A percentile compares a stretch with the other conserved stretches of the same genome.
phyloP scores from a whole-genome alignment of 345 rosid genomes.

The sweet orange (Citrus sinensis) region DNA sequence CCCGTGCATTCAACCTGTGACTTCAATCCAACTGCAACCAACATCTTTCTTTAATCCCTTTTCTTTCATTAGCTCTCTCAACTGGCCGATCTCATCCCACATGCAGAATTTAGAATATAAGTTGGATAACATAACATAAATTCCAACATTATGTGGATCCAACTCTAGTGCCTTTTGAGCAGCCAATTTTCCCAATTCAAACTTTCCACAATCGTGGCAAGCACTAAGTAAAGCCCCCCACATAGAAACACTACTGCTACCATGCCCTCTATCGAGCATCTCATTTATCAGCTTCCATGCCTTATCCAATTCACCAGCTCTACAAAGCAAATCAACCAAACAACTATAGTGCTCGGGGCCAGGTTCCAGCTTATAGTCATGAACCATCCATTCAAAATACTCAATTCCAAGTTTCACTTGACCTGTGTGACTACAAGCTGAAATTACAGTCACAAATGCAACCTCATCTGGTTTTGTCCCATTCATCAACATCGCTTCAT shows the following conservation, averaged over 20 bases:
- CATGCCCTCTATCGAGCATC: conserved; percentile 32
- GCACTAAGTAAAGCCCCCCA: conserved; percentile 61
- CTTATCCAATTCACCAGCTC: conserved; percentile 52
- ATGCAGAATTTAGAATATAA: conserved; percentile 44
- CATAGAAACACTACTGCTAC: conserved; percentile 32
- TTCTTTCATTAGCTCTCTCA: conserved; percentile 39
- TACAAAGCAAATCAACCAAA: conserved; percentile 51
- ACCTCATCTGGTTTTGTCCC: conserved; percentile 47
- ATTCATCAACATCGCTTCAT: conserved; percentile 36
- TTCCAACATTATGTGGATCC: conserved; percentile 48
- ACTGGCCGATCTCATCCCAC: conserved; percentile 48
- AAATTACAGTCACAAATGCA: conserved; percentile 48
- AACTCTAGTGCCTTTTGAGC: conserved; percentile 47
- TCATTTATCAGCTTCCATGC: conserved; percentile 45
- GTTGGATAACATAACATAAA: conserved; percentile 43
- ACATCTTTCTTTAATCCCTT: conserved; percentile 42
- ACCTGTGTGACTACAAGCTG: conserved; percentile 59
- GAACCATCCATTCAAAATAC: conserved; percentile 44
- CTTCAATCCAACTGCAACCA: conserved; percentile 53
- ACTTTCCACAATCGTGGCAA: conserved; percentile 37
- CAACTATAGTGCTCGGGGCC: conserved; percentile 52
- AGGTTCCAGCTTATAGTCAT: conserved; percentile 34
- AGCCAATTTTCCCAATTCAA: conserved; percentile 51
- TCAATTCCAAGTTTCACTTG: conserved; percentile 48
- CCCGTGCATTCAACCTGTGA: conserved; percentile 17